Percentiles rank a stretch among this genome's conserved stretches.
Conservation (phyloP, 345 rosid species). For the Euphorbia lathyris region DNA sequence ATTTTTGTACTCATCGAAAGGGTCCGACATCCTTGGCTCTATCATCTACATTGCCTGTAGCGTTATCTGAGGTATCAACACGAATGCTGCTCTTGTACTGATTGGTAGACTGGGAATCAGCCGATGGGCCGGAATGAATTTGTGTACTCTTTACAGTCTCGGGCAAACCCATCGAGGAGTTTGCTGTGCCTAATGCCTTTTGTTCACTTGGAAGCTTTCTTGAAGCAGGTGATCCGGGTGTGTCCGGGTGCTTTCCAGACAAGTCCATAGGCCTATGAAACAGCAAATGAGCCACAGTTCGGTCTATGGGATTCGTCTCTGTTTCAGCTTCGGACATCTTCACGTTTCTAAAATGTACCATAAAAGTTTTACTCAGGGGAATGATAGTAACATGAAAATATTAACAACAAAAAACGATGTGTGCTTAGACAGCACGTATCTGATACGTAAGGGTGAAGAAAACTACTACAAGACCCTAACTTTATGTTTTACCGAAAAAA, state of each 20-base stretch:
- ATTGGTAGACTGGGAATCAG: conserved; percentile 16
- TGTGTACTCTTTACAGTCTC: conserved; percentile 32
- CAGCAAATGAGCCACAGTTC: conserved; percentile 84
- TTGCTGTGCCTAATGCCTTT: conserved; percentile 25
- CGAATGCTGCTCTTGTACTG: conserved; percentile 18
- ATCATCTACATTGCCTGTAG: conserved; percentile 36
- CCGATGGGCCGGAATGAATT: conserved; percentile 20
- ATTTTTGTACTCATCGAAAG: conserved; percentile 27
- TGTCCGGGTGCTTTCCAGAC: conserved; percentile 43
- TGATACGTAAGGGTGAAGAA: background rate
- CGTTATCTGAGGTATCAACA: conserved; percentile 34
- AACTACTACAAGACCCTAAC: conserved; percentile 3
- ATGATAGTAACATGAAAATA: background rate
- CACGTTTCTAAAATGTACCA: conserved; percentile 37
- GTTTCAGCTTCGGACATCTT: conserved; percentile 64
- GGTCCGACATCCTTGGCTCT: conserved; percentile 33
- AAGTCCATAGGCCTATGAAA: conserved; percentile 65
- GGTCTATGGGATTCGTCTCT: conserved; percentile 84
- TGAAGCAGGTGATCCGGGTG: conserved; percentile 57
- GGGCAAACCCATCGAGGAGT: conserved; percentile 26
- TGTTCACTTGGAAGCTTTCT: conserved; percentile 38
- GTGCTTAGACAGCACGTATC: background rate
- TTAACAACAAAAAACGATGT: background rate
- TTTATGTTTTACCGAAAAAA: background rate
- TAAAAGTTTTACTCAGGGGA: background rate